Percentiles rank a stretch among this genome's conserved stretches.
phyloP scores from a whole-genome alignment of 177 flowering plant species.

The Vitis hybrid region DNA sequence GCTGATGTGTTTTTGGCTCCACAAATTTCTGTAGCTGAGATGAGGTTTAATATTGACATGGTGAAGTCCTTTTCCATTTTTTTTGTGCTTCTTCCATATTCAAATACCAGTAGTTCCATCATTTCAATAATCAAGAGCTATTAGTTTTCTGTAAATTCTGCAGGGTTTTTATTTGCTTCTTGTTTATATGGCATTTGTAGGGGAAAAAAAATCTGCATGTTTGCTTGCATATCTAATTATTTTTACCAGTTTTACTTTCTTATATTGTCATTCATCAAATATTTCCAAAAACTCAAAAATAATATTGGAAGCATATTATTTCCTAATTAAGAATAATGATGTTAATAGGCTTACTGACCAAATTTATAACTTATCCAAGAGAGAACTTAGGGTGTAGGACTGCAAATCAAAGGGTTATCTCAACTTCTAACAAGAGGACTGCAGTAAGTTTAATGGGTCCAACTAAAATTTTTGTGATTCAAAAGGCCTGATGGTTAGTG shows the following conservation, averaged over 20 bases:
- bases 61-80: conserved; percentile 20
- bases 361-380: background rate
- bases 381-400: background rate
- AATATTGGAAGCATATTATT: background rate
- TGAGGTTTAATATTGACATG: conserved; percentile 52
- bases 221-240: background rate
- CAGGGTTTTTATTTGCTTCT: too few species aligned
- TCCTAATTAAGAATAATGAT: background rate
- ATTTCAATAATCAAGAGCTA: too few species aligned
- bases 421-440: too few species aligned
- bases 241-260: background rate
- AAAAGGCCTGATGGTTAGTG: background rate
- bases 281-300: background rate
- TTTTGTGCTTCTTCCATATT: background rate
- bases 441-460: too few species aligned
- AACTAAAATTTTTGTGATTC: too few species aligned
- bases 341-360: background rate
- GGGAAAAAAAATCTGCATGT: background rate
- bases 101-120: background rate
- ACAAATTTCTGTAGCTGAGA: conserved; percentile 35
- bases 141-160: too few species aligned
- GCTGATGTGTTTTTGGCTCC: conserved; percentile 65
- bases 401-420: too few species aligned
- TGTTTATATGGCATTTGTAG: too few species aligned
- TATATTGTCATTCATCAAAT: background rate